A percentile compares a stretch with the other conserved stretches of the same genome.
phyloP scores from a whole-genome alignment of 768 basidiomycete genomes.

The Kwoniella sp. region DNA sequence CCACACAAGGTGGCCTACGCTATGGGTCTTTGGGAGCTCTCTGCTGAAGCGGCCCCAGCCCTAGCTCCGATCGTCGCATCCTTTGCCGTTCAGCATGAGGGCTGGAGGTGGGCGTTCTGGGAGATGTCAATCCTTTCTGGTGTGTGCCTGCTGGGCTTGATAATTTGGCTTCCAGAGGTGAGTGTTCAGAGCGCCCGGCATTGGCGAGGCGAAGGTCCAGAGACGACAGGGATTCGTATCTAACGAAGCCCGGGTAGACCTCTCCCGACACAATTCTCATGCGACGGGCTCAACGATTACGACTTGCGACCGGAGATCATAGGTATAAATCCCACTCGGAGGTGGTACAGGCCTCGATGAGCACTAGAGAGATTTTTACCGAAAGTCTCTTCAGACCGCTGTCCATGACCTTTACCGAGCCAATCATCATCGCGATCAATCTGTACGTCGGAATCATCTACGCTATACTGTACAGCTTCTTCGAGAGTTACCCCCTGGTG shows the following conservation, averaged over 20 bases:
- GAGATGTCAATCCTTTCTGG: constrained; percentile 36
- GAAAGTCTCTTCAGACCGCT: constrained; percentile 30
- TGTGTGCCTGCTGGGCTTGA: constrained; percentile 26
- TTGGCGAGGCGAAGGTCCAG: too few species aligned
- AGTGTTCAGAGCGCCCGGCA: constrained; percentile 4
- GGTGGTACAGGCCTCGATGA: constrained; percentile 18
- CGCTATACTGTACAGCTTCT: constrained; percentile 41
- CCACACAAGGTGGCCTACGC: constrained; percentile 35
- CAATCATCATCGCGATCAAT: constrained; percentile 50
- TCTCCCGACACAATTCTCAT: constrained; percentile 38
- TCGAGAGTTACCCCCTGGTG: constrained; percentile 54
- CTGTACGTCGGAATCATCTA: constrained; percentile 50
- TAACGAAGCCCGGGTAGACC: too few species aligned
- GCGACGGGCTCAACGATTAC: constrained; percentile 33
- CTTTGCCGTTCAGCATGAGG: constrained; percentile 31
- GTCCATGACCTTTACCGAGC: constrained; percentile 45
- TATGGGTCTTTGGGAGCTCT: constrained; percentile 39
- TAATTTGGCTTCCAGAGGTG: constrained; percentile 38
- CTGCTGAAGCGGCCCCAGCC: constrained; percentile 39
- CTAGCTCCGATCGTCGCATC: constrained; percentile 38
- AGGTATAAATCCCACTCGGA: constrained; percentile 26
- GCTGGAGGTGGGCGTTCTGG: constrained; percentile 45
- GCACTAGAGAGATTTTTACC: constrained; percentile 10
- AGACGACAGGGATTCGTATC: too few species aligned
- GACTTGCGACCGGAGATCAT: constrained; percentile 26